Evolutionary conservation across 2,329 filamentous ascomycete genomes (phyloP), one percentile per base, ranked within the genome.

Genomic region (Colletotrichum sp.): DNA sequence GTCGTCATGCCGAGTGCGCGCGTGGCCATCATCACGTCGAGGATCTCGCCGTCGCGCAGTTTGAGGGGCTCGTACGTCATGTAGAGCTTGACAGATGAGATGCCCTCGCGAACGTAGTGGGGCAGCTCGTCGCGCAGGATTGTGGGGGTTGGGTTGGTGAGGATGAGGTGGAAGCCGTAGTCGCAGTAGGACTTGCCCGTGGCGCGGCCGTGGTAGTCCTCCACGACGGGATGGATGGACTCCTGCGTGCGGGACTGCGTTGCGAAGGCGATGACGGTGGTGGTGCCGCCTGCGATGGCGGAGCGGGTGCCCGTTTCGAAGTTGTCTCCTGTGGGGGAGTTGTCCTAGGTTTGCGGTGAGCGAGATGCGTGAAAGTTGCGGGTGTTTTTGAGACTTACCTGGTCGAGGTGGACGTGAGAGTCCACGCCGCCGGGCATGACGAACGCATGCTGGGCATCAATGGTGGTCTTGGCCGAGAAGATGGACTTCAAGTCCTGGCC

Each of bases 211-310:
- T 90, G 87, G 66, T 90, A 89, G n/a, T 86, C 84, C 63, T 85
- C 81, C 3, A 92, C 80, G 0, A 87, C 87, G 2, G 85, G 82
- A 25, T 88, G 81, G 4, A 92, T 81, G 3, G 85, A 88, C 8
- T 84, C 82, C 19, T 89, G 84, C 3, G 82, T 78, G n/a, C 87
- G 87, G 52, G 85, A 83, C 80, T 92, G 90, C 6, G 88, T 87
- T 1, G 90, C 91, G 81, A 93, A 92, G 0, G 90, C 86, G 9
- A 92, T 82, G 16, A 92, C 84, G 0, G 91, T 92, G 0, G 91
- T 93, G 6, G 88, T 92, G 29, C 90, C 90, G 11, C 91, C 90
- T 4, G 89, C 90, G 69, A 92, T 86, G 6, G 90, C 91, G 27
- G 87, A 89, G 11, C 90, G 85, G 0, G 89, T 89, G 0, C 90